Conservation (phyloP, 169 alveolate species). For the Cryptosporidium tyzzeri region DNA sequence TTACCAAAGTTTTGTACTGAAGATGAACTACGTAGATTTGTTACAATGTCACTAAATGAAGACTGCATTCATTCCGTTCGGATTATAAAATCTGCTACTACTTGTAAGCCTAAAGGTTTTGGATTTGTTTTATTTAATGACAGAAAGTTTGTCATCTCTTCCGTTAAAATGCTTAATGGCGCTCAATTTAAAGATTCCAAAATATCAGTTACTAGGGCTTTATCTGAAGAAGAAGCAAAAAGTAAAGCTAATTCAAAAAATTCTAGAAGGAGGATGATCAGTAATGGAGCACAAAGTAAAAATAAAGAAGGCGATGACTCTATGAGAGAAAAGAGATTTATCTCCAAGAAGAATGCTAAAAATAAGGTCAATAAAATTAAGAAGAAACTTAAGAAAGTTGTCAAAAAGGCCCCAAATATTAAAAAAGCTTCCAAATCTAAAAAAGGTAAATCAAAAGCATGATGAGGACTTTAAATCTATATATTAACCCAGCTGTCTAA, state of each 20-base stretch:
- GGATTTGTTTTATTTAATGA: slow-evolving; percentile 69
- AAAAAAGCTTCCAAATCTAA: not conserved
- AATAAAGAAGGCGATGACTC: not conserved
- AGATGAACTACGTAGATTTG: slow-evolving; percentile 65
- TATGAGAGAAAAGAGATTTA: not conserved
- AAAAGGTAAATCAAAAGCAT: not conserved
- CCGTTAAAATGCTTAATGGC: slow-evolving; percentile 26
- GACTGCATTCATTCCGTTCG: slow-evolving; percentile 60
- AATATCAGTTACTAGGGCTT: slow-evolving; percentile 45
- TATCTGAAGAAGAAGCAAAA: slow-evolving; percentile 53
- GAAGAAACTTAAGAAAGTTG: not conserved
- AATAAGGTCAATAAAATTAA: not conserved
- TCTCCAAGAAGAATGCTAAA: not conserved
- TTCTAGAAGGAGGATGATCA: not conserved
- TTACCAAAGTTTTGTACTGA: slow-evolving; percentile 65
- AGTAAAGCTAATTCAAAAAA: not conserved
- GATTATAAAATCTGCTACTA: slow-evolving; percentile 39
- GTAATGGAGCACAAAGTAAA: not conserved
- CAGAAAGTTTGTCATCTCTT: slow-evolving; percentile 43
- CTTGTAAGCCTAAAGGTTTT: slow-evolving; percentile 72
- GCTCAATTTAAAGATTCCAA: slow-evolving; percentile 12
- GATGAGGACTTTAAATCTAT: not conserved
- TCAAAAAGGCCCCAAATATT: not conserved
- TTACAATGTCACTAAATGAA: slow-evolving; percentile 14
- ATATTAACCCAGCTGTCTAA: not conserved